phyloP scores from a whole-genome alignment of 2,329 filamentous ascomycete species.

The Fusarium stilboides region DNA sequence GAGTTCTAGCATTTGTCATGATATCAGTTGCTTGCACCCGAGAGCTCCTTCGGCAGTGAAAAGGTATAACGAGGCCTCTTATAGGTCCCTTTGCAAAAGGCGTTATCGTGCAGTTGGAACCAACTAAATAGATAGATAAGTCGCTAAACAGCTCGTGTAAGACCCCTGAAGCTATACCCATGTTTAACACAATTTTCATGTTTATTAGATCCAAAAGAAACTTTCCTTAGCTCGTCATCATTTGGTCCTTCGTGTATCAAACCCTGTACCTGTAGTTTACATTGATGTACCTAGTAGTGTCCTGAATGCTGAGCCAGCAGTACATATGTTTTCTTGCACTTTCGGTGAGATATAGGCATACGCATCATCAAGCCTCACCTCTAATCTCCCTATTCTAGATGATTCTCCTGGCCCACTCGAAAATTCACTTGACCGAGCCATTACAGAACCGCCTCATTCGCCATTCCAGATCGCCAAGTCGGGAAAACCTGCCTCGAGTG shows the following conservation, averaged over 20 bases:
- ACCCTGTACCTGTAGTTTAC: neutral
- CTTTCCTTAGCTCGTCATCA: neutral
- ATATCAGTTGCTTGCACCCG: neutral
- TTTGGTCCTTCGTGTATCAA: neutral
- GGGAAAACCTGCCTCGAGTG: neutral
- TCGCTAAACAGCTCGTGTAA: constrained; percentile 10
- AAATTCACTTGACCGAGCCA: constrained; percentile 19
- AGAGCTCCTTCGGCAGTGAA: neutral
- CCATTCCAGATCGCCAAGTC: neutral
- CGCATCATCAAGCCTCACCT: neutral
- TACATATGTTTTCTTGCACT: neutral
- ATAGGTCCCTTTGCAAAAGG: neutral
- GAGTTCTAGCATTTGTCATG: neutral
- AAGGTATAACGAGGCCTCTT: neutral
- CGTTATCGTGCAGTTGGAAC: neutral
- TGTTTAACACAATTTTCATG: constrained; percentile 1
- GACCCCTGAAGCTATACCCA: constrained; percentile 25
- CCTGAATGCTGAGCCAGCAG: neutral
- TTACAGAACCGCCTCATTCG: constrained; percentile 1
- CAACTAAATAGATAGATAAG: neutral
- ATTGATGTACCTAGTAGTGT: constrained; percentile 28
- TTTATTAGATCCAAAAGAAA: constrained; percentile 1
- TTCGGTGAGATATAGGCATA: neutral
- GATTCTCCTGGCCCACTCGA: no score
- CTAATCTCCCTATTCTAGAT: neutral